Conservation (phyloP, 1,139 yeast genomes). For the Suhomyces bribrorum region DNA sequence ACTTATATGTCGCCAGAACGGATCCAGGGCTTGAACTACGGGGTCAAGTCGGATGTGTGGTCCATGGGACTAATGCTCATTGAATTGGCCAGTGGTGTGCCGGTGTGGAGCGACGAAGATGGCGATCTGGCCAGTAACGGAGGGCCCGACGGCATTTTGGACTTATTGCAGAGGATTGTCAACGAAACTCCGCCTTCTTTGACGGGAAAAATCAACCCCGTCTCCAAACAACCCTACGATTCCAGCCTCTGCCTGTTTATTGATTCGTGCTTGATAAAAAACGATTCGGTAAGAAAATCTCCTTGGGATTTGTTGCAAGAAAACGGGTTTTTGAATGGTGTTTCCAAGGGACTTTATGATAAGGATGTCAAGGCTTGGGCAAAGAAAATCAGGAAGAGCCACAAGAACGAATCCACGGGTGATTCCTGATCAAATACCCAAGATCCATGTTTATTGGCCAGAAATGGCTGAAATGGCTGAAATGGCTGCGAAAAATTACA, state of each 20-base stretch:
- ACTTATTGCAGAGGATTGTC: slow-evolving; percentile 85
- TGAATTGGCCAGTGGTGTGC: slow-evolving; percentile 81
- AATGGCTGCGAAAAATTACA: no score
- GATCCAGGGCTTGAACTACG: slow-evolving; percentile 89
- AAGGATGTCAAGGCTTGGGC: slow-evolving; percentile 55
- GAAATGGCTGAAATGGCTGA: no score
- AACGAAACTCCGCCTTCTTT: slow-evolving; percentile 88
- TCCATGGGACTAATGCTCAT: slow-evolving; percentile 87
- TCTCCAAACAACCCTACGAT: slow-evolving; percentile 33
- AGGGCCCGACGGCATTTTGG: slow-evolving; percentile 85
- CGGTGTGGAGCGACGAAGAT: slow-evolving; percentile 37
- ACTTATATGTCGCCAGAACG: slow-evolving; percentile 98
- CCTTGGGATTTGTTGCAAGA: slow-evolving; percentile 56
- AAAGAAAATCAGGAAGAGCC: slow-evolving; percentile 37
- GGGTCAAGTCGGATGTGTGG: slow-evolving; percentile 96
- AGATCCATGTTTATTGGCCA: no score
- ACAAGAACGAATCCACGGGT: slow-evolving; percentile 22
- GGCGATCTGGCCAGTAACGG: slow-evolving; percentile 16
- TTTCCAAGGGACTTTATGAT: slow-evolving; percentile 42
- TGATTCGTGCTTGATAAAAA: slow-evolving; percentile 65
- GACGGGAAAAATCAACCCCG: slow-evolving; percentile 26
- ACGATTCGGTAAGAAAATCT: slow-evolving; percentile 61
- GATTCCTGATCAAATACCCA: no score
- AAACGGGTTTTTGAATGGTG: slow-evolving; percentile 47
- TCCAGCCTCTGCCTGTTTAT: slow-evolving; percentile 60